These are phyloP conservation scores for Sistotremastrum suecicum DNA, from an alignment of 768 basidiomycete species.

Conservation along the genomic window DNA sequence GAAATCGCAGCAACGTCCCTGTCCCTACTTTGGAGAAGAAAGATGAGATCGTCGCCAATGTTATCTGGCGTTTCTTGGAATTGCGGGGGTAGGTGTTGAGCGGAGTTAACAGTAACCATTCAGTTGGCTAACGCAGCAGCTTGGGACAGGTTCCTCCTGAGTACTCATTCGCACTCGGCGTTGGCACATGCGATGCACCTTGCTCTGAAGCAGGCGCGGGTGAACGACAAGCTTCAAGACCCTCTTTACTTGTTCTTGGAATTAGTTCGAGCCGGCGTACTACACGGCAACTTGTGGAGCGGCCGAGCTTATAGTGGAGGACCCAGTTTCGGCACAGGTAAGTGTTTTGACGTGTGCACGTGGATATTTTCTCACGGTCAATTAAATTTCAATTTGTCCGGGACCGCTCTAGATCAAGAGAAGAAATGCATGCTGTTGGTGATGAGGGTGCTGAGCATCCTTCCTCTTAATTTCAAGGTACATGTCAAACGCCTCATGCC, in stretches of 20 bases:
- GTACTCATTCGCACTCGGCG: constrained; percentile 78
- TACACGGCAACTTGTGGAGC: constrained; percentile 90
- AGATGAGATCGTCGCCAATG: constrained; percentile 96
- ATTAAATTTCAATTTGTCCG: constrained; percentile 10
- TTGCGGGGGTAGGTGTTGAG: constrained; percentile 64
- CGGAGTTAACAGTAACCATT: neutral
- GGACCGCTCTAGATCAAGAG: constrained; percentile 56
- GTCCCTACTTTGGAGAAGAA: constrained; percentile 73
- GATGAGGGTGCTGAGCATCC: constrained; percentile 92
- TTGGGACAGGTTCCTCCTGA: constrained; percentile 62
- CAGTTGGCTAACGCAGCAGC: constrained; percentile 1
- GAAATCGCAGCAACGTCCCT: constrained; percentile 23
- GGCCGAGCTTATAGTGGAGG: constrained; percentile 83
- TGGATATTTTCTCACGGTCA: constrained; percentile 11
- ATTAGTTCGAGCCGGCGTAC: constrained; percentile 88
- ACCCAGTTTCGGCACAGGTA: constrained; percentile 86
- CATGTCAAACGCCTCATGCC: constrained; percentile 10
- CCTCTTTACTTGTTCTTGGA: constrained; percentile 90
- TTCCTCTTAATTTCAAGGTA: constrained; percentile 90
- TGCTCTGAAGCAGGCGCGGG: constrained; percentile 58
- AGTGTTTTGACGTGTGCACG: constrained; percentile 15
- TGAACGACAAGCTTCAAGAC: constrained; percentile 99
- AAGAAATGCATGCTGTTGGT: constrained; percentile 90
- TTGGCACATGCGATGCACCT: constrained; percentile 85
- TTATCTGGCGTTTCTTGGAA: constrained; percentile 96